Base-by-base conservation (phyloP, 2,329 filamentous ascomycete species). In the Fonsecaea nubica region DNA sequence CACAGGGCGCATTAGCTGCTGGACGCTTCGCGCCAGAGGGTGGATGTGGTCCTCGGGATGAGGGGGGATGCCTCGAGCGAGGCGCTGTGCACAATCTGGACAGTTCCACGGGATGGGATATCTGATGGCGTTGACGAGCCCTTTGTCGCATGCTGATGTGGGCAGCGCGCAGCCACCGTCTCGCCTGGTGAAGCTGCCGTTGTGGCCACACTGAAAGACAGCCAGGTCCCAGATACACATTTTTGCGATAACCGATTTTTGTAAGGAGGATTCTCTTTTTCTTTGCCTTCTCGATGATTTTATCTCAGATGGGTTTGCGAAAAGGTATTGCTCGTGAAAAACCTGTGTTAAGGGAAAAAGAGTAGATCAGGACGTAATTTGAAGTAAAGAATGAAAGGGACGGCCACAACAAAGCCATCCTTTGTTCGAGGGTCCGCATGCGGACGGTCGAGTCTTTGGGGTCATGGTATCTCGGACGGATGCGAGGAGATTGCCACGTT, bases 191-290 rank as follows among this genome's bases (percentile, higher is more conserved):
- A 50, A 50, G 45, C 21, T 12, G 45, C 45, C 45, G 21, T 30
- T 30, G 21, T 50, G 45, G 45, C 45, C 45, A 9, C 45, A 50
- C 18, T 50, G 18, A 21, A 25, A 50, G 45, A 50, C 21, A 21
- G 45, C 45, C 9, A 50, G 18, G 10, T 50, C 45, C 45, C 45
- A 50, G 45, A 50, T 25, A 25, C 45, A 50, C 45, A 50, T 50
- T 25, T 12, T 50, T 50, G 21, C 45, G 40, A 15, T 21, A 13
- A 9, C 21, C 3, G 18, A 3, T 4, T 4, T 42, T n/a, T 13
- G n/a, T 12, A 15, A 7, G 7, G 13, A 3, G 10, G 45, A 13
- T 0, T 45, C 21, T 21, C 2, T 13, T 10, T 21, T 30, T 13
- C 3, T 25, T 25, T 25, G 2, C 25, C 25, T 25, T 1, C 25